Conservation (phyloP, 1,284 basidiomycete species). For the Papiliotrema terrestris region DNA sequence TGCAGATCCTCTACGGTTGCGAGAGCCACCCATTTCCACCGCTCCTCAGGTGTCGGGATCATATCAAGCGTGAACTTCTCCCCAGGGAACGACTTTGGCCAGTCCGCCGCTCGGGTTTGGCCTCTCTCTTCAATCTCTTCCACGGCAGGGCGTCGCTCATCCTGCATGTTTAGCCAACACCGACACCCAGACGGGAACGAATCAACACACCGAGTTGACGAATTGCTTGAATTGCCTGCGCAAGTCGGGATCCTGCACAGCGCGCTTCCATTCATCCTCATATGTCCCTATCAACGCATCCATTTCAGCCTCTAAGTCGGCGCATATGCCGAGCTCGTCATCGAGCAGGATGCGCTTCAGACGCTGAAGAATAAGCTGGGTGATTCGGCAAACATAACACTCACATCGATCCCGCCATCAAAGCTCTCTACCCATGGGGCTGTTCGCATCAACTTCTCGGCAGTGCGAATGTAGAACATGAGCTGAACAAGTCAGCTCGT, state of each 20-base stretch:
- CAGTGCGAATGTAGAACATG: constrained; percentile 69
- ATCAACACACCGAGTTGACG: constrained; percentile 56
- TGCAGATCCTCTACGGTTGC: constrained; percentile 57
- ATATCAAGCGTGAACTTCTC: constrained; percentile 21
- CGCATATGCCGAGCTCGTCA: constrained; percentile 73
- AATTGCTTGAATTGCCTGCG: constrained; percentile 65
- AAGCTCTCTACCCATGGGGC: constrained; percentile 71
- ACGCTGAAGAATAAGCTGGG: constrained; percentile 41
- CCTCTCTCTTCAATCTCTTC: constrained; percentile 63
- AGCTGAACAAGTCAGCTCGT: constrained; percentile 26
- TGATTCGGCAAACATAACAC: not conserved
- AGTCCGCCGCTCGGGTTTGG: constrained; percentile 65
- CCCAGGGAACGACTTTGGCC: constrained; percentile 57
- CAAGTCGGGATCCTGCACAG: constrained; percentile 58
- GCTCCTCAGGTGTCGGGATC: constrained; percentile 48
- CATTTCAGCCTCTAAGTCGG: constrained; percentile 69
- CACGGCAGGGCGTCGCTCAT: constrained; percentile 55
- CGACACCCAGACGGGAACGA: too few relatives aligned
- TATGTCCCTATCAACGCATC: constrained; percentile 63
- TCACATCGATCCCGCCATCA: constrained; percentile 62
- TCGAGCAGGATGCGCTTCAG: constrained; percentile 65
- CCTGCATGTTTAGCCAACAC: constrained; percentile 30
- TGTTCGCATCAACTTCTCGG: constrained; percentile 65
- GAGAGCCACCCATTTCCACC: constrained; percentile 63
- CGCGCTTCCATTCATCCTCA: constrained; percentile 67